phyloP scores from a whole-genome alignment of 352 stramenopile genomes.

The Pseudoperonospora humuli region DNA sequence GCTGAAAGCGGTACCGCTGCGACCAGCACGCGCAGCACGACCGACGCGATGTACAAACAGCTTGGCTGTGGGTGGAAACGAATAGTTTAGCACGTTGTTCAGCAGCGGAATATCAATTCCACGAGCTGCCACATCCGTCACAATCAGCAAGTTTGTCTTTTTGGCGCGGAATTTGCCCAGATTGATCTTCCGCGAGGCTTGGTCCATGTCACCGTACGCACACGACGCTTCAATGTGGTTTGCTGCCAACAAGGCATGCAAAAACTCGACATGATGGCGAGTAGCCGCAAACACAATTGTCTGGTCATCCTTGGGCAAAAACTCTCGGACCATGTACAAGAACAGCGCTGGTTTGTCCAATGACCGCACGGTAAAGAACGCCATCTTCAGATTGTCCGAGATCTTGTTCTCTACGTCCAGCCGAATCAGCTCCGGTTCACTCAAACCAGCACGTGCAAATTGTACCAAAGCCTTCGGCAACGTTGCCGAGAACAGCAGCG shows the following conservation, averaged over 20 bases:
- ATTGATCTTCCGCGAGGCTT: slow-evolving; percentile 86
- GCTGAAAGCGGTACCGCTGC: slow-evolving; percentile 92
- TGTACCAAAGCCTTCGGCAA: slow-evolving; percentile 96
- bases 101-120: slow-evolving; percentile 94
- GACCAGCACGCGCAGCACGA: slow-evolving; percentile 92
- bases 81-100: slow-evolving; percentile 96
- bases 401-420: slow-evolving; percentile 98
- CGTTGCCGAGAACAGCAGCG: slow-evolving; percentile 94
- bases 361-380: slow-evolving; percentile 94
- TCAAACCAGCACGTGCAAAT: slow-evolving; percentile 97
- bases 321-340: slow-evolving; percentile 93
- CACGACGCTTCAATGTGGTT: slow-evolving; percentile 81
- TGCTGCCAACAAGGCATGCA: slow-evolving; percentile 89
- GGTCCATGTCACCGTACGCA: slow-evolving; percentile 93
- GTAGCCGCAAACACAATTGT: slow-evolving; percentile 99
- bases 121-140: slow-evolving; percentile 92
- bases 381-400: slow-evolving; percentile 95
- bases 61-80: slow-evolving; percentile 91
- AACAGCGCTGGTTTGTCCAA: slow-evolving; percentile 94
- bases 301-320: slow-evolving; percentile 88
- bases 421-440: slow-evolving; percentile 94
- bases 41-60: slow-evolving; percentile 95
- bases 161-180: slow-evolving; percentile 87
- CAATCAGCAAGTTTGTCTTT: slow-evolving; percentile 88
- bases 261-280: slow-evolving; percentile 96